Evolutionary conservation across 164 flowering plant species (phyloP).

Genomic region (Nelumbo lutea): DNA sequence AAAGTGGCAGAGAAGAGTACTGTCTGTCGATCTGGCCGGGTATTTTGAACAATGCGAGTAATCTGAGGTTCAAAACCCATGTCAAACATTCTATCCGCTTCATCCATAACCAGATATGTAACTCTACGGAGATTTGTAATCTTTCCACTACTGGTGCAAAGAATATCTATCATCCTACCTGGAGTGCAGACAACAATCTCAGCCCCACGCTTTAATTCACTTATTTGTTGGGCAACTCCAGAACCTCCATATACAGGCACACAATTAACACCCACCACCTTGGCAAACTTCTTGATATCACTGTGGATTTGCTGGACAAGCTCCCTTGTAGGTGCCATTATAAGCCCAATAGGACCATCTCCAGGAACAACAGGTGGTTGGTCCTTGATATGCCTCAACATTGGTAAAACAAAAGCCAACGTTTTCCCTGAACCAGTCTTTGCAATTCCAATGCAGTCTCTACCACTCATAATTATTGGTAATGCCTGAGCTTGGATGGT

Average conservation of each 20-base stretch:
- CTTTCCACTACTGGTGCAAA: constrained; percentile 89
- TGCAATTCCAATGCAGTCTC: constrained; percentile 95
- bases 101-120: constrained; percentile 92
- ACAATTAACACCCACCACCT: constrained; percentile 66
- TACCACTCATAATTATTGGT: constrained; percentile 93
- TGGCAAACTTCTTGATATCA: constrained; percentile 84
- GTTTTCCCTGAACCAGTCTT: constrained; percentile 27
- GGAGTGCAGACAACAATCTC: constrained; percentile 98
- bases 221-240: constrained; percentile 97
- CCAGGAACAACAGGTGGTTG: constrained; percentile 86
- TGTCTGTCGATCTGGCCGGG: constrained; percentile 87
- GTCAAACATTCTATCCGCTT: constrained; percentile 26
- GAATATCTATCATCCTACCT: constrained; percentile 96
- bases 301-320: constrained; percentile 95
- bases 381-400: constrained; percentile 97
- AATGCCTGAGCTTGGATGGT: constrained; percentile 91
- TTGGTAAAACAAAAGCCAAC: constrained; percentile 93
- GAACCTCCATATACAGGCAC: constrained; percentile 97
- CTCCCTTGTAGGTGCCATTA: constrained; percentile 98
- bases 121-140: constrained; percentile 90
- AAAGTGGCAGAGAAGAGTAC: constrained; percentile 97
- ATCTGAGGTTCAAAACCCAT: constrained; percentile 99
- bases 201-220: constrained; percentile 89
- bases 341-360: constrained; percentile 93
- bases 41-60: constrained; percentile 89